Evolutionary conservation across 2,329 filamentous ascomycete species (phyloP), one percentile per base, ranked within the genome.

Genomic region (Chrysosporium keratinophilum): DNA sequence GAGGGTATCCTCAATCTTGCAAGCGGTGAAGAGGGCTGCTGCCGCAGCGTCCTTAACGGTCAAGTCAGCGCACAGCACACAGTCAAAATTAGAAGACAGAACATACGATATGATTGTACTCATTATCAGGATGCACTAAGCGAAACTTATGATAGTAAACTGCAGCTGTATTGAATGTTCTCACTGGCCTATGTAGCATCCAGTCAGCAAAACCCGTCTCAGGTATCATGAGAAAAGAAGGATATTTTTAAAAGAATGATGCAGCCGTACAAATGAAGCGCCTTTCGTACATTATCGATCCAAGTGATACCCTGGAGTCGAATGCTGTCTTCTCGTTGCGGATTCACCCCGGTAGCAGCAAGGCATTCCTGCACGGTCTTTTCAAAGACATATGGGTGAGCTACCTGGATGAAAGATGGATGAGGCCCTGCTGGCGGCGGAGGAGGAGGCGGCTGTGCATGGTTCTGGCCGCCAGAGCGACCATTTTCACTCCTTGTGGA

Each of bases 1-100:
- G 60, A 96, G 80, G 0, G 93, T 98, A 69, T 98, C 93, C 70
- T 98, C 93, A 44, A 94, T 89, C 73, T 98, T 98, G 76, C 91
- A 97, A 1, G 90, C 90, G 2, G 90, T 87, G 64, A 97, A 91
- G 7, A 98, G 75, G 20, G 88, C 85, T 0, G 93, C 88, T 5
- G 93, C 81, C 0, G 91, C 88, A 1, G 88, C 90, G 66, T 97
- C 91, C 68, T 88, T 71, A 59, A 34, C 11, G 12, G 20, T 31
- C 14, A 51, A 34, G 50, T 54, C n/a, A 59, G 35, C 15, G 51
- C 37, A 19, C n/a, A 39, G 34, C 50, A 50, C 2, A 15, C 2
- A 37, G 15, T n/a, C 5, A 20, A 6, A 6, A 14, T 3, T 17
- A 31, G n/a, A 28, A 33, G 39, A 19, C 10, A 37, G n/a, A 34